Evolutionary conservation across 192 early-diverging fungal species (phyloP).

Genomic region (Coemansia sp.): DNA sequence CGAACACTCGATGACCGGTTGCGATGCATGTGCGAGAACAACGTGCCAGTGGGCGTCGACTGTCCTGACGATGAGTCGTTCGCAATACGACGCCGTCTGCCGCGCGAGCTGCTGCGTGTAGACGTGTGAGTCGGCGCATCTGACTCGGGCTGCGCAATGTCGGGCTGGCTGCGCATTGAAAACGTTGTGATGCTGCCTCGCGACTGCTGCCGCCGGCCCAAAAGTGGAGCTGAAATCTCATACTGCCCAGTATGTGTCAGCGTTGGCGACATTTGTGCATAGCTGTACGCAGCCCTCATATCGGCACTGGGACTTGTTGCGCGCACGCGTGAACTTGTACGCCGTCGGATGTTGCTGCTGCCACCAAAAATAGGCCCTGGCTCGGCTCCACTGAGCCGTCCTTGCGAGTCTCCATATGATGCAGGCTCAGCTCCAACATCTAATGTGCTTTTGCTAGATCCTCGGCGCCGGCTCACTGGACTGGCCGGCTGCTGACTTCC

Average conservation of each 20-base stretch:
- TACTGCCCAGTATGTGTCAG: background rate
- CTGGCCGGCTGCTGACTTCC: background rate
- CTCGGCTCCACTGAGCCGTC: background rate
- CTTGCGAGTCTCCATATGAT: background rate
- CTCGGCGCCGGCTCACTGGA: background rate
- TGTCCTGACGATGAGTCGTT: conserved; percentile 34
- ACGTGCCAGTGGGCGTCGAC: conserved; percentile 27
- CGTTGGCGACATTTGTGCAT: conserved; percentile 9
- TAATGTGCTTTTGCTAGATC: conserved; percentile 1
- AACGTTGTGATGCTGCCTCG: conserved; percentile 12
- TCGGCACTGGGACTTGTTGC: conserved; percentile 3
- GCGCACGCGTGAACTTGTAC: background rate
- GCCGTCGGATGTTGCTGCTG: conserved; percentile 10
- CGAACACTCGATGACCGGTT: conserved; percentile 10
- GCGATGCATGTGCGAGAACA: conserved; percentile 20
- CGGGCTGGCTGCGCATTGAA: conserved; percentile 11
- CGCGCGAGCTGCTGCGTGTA: conserved; percentile 8
- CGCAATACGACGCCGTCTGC: conserved; percentile 12
- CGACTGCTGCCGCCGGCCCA: conserved; percentile 2
- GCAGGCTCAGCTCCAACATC: background rate
- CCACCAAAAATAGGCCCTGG: background rate
- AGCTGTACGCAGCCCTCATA: background rate
- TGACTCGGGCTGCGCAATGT: conserved; percentile 7
- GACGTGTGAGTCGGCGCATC: conserved; percentile 5
- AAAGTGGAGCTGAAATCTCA: background rate